phyloP scores from a whole-genome alignment of 2,329 filamentous ascomycete genomes.

The Aphanocladium album region DNA sequence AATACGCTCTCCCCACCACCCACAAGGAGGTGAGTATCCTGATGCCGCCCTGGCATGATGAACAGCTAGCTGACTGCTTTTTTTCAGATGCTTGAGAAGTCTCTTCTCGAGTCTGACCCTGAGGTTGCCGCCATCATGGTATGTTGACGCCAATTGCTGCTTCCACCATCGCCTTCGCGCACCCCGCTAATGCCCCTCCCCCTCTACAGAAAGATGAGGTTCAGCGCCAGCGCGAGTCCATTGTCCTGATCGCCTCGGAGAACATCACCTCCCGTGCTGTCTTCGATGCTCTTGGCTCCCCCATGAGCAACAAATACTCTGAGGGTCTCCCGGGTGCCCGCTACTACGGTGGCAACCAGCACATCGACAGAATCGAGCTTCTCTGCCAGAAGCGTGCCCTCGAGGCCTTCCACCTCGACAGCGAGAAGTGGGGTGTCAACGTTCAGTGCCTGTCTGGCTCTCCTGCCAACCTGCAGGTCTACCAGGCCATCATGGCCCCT shows the following conservation, averaged over 20 bases:
- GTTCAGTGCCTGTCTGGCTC: slow-evolving; percentile 90
- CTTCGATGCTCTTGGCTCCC: slow-evolving; percentile 91
- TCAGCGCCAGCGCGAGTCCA: slow-evolving; percentile 95
- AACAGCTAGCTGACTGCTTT: slow-evolving; percentile 23
- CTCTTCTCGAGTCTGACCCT: slow-evolving; percentile 82
- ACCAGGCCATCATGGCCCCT: slow-evolving; percentile 93
- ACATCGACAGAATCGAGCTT: slow-evolving; percentile 93
- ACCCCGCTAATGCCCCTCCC: slow-evolving; percentile 25
- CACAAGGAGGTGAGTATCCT: slow-evolving; percentile 48
- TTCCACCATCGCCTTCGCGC: background rate
- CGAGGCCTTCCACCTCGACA: slow-evolving; percentile 80
- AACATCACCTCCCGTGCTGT: slow-evolving; percentile 98
- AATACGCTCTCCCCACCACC: slow-evolving; percentile 48
- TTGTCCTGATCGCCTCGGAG: slow-evolving; percentile 97
- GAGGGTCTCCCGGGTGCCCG: slow-evolving; percentile 97
- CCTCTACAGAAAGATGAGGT: slow-evolving; percentile 73
- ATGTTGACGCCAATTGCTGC: slow-evolving; percentile 29
- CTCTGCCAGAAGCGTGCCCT: slow-evolving; percentile 94
- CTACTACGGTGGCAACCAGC: slow-evolving; percentile 99
- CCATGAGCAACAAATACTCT: slow-evolving; percentile 99
- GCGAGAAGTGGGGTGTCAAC: slow-evolving; percentile 95
- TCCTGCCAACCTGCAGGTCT: slow-evolving; percentile 96
- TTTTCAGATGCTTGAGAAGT: slow-evolving; percentile 85
- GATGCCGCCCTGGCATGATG: slow-evolving; percentile 3
- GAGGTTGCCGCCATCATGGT: slow-evolving; percentile 98